Conservation (phyloP, 768 basidiomycete species). For the Nidula microcarpa region DNA sequence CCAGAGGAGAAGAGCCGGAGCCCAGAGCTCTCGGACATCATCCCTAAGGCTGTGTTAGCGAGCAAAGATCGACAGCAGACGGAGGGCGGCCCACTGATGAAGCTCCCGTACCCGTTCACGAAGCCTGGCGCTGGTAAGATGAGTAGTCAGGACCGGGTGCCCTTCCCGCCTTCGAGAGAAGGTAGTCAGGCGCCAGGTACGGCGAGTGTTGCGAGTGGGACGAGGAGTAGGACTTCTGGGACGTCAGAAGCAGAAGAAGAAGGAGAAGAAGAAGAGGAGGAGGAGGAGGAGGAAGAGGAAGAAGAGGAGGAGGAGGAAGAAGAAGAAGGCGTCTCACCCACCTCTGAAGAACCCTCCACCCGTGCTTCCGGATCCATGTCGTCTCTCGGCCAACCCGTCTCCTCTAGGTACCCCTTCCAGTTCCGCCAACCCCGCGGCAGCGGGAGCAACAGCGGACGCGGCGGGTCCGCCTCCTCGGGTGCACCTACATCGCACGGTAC, state of each 20-base stretch:
- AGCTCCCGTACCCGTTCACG: slow-evolving; percentile 70
- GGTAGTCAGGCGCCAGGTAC: neutral
- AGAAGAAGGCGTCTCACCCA: slow-evolving; percentile 39
- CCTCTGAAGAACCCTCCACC: slow-evolving; percentile 34
- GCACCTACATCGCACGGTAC: slow-evolving; percentile 22
- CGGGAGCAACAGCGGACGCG: slow-evolving; percentile 24
- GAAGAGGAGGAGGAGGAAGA: slow-evolving; percentile 28
- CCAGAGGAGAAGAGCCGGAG: slow-evolving; percentile 28
- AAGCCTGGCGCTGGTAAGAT: slow-evolving; percentile 53
- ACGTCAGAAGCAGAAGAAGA: slow-evolving; percentile 7
- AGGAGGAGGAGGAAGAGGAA: slow-evolving; percentile 17
- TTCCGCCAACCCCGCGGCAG: slow-evolving; percentile 43
- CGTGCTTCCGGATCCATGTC: slow-evolving; percentile 82
- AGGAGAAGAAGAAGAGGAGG: slow-evolving; percentile 9
- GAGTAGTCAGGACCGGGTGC: slow-evolving; percentile 60
- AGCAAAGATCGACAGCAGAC: slow-evolving; percentile 27
- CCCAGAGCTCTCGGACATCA: slow-evolving; percentile 24
- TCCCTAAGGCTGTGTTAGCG: slow-evolving; percentile 29
- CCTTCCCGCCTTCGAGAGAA: slow-evolving; percentile 62
- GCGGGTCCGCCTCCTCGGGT: slow-evolving; percentile 37
- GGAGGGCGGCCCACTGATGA: slow-evolving; percentile 37
- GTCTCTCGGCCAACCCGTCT: slow-evolving; percentile 74
- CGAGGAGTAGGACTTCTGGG: slow-evolving; percentile 13
- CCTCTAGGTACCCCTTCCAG: slow-evolving; percentile 68
- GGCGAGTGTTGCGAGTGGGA: slow-evolving; percentile 6